Conservation (phyloP, 208 protist genomes). For the Acanthamoeba quina region DNA sequence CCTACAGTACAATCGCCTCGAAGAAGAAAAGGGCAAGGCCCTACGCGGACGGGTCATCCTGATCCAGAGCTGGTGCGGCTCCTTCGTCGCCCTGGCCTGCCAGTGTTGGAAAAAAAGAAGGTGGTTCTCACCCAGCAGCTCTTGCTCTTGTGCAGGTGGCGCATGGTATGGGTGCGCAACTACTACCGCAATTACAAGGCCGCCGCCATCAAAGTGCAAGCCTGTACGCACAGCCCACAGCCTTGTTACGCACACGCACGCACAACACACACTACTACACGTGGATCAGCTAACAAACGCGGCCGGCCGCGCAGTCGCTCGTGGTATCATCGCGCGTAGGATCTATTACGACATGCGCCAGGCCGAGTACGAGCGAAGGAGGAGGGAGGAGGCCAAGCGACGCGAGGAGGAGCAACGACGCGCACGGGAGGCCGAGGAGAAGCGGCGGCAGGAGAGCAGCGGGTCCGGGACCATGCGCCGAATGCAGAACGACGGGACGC, state of each 20-base stretch:
- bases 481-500: background rate
- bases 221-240: background rate
- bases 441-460: background rate
- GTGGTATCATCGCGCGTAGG: background rate
- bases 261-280: background rate
- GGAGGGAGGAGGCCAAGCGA: background rate
- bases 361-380: background rate
- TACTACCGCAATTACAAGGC: constrained; percentile 15
- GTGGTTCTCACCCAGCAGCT: background rate
- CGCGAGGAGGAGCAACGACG: background rate
- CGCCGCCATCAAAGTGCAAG: background rate
- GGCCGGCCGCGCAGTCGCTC: background rate
- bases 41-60: background rate
- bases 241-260: background rate
- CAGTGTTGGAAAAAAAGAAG: too few relatives aligned
- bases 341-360: background rate
- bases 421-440: background rate
- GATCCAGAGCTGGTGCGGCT: constrained; percentile 36
- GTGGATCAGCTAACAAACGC: background rate
- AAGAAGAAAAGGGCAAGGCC: background rate
- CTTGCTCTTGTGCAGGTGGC: background rate
- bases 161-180: constrained; percentile 34
- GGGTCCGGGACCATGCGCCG: background rate
- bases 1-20: constrained; percentile 11
- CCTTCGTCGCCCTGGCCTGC: background rate